Percentiles rank a stretch among this genome's conserved stretches.
Evolutionary conservation across 192 early-diverging fungal species (phyloP).

Genomic region (Ambispora gerdemannii): DNA sequence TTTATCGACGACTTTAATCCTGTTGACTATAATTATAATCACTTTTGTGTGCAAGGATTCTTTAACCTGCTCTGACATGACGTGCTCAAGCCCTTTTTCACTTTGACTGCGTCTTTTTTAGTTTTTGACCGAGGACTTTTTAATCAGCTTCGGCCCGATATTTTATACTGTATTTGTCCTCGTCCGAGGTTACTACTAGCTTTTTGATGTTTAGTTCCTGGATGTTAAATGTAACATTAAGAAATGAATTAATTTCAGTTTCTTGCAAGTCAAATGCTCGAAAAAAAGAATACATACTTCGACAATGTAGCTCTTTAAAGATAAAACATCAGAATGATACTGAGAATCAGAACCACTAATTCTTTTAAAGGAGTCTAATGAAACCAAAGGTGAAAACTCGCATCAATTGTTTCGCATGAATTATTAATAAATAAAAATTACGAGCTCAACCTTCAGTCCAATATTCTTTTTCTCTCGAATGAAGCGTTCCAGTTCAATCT

Average conservation of each 20-base stretch:
- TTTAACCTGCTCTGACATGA: conserved; percentile 77
- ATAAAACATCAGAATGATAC: conserved; percentile 84
- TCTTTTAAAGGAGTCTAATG: conserved; percentile 85
- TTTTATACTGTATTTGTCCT: conserved; percentile 87
- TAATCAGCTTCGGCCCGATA: conserved; percentile 90
- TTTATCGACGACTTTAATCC: conserved; percentile 72
- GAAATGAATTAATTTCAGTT: too few relatives aligned
- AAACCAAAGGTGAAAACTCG: too few relatives aligned
- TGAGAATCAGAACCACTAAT: conserved; percentile 84
- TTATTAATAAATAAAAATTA: background rate
- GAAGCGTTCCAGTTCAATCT: conserved; percentile 89
- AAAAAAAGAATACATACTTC: conserved; percentile 54
- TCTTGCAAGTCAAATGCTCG: too few relatives aligned
- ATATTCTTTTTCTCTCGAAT: conserved; percentile 90
- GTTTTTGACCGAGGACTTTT: conserved; percentile 82
- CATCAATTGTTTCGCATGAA: too few relatives aligned
- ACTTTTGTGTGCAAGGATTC: conserved; percentile 65
- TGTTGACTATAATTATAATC: conserved; percentile 75
- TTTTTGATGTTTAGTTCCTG: conserved; percentile 86
- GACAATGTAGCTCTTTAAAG: conserved; percentile 82
- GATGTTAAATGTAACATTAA: too few relatives aligned
- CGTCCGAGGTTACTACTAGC: conserved; percentile 85
- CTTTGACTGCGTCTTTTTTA: conserved; percentile 84
- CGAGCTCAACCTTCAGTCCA: conserved; percentile 67
- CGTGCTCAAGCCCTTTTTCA: conserved; percentile 78